Percentiles rank a stretch among this genome's conserved stretches.
Evolutionary conservation across 805 yeast species (phyloP).

Genomic region (Metschnikowia lochheadii): DNA sequence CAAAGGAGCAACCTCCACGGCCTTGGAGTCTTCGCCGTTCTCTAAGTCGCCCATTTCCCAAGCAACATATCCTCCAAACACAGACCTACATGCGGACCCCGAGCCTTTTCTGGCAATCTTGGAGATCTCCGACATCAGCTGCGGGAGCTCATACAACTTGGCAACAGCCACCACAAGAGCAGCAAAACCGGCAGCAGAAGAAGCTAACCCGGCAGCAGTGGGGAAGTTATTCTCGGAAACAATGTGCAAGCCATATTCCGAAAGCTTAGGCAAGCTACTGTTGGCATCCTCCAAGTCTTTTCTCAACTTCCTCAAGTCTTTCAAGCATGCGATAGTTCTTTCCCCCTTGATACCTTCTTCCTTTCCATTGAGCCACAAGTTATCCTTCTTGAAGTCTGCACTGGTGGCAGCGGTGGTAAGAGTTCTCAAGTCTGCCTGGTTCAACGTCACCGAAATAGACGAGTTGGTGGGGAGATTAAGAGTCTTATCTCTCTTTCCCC

Average conservation of each 20-base stretch:
- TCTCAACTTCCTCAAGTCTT: slow-evolving; percentile 70
- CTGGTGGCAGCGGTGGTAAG: slow-evolving; percentile 82
- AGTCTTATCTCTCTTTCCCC: slow-evolving; percentile 94
- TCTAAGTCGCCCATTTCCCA: slow-evolving; percentile 89
- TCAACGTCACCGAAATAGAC: slow-evolving; percentile 88
- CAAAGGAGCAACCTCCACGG: slow-evolving; percentile 83
- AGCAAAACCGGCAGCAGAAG: slow-evolving; percentile 98
- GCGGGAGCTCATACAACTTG: slow-evolving; percentile 78
- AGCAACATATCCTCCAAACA: slow-evolving; percentile 96
- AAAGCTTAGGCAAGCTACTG: slow-evolving; percentile 52
- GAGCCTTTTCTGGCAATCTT: slow-evolving; percentile 97
- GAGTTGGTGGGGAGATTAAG: slow-evolving; percentile 94
- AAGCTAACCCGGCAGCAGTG: slow-evolving; percentile 97
- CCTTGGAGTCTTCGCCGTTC: slow-evolving; percentile 91
- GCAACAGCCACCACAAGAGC: slow-evolving; percentile 92
- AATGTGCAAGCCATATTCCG: slow-evolving; percentile 66
- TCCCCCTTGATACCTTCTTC: slow-evolving; percentile 64
- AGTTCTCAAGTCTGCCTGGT: slow-evolving; percentile 88
- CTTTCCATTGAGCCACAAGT: slow-evolving; percentile 82
- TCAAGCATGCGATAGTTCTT: slow-evolving; percentile 68
- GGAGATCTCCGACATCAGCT: slow-evolving; percentile 77
- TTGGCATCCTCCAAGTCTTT: slow-evolving; percentile 54
- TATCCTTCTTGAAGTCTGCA: slow-evolving; percentile 53
- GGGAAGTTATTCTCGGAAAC: slow-evolving; percentile 97
- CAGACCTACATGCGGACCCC: slow-evolving; percentile 96